Evolutionary conservation across 1,284 basidiomycete genomes (phyloP).

Genomic region (Vanrija pseudolonga): DNA sequence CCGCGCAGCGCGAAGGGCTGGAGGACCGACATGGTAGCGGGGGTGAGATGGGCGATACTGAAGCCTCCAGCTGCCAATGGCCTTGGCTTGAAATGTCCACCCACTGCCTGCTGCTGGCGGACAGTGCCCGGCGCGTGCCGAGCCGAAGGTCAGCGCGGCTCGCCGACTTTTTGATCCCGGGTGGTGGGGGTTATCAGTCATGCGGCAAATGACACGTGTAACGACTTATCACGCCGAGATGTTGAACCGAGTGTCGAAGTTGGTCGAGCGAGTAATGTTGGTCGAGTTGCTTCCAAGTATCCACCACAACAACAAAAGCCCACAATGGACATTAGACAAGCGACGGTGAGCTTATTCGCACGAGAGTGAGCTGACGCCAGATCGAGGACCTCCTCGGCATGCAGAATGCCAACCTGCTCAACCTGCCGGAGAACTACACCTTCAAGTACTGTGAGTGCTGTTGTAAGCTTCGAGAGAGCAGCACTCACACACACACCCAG

Average conservation of each 20-base stretch:
- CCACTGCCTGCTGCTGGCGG: too few species aligned
- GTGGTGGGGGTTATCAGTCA: too few species aligned
- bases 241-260: neutral
- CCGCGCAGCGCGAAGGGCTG: slow-evolving; percentile 10
- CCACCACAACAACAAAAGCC: neutral
- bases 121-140: too few species aligned
- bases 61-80: too few species aligned
- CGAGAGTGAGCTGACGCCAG: slow-evolving; percentile 24
- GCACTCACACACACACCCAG: slow-evolving; percentile 49
- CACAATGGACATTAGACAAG: slow-evolving; percentile 54
- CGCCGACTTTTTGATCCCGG: too few species aligned
- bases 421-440: slow-evolving; percentile 80
- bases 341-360: slow-evolving; percentile 42
- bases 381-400: slow-evolving; percentile 72
- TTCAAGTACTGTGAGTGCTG: slow-evolving; percentile 74
- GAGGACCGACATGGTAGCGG: slow-evolving; percentile 9
- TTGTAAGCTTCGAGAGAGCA: too few species aligned
- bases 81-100: too few species aligned
- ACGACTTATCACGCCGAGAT: neutral
- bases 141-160: too few species aligned
- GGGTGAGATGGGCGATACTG: neutral
- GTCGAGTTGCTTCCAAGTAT: neutral
- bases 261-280: neutral
- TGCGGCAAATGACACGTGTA: neutral
- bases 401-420: slow-evolving; percentile 86